Base-by-base conservation (phyloP, 2,329 filamentous ascomycete species). In the Penicillium capsulatum region DNA sequence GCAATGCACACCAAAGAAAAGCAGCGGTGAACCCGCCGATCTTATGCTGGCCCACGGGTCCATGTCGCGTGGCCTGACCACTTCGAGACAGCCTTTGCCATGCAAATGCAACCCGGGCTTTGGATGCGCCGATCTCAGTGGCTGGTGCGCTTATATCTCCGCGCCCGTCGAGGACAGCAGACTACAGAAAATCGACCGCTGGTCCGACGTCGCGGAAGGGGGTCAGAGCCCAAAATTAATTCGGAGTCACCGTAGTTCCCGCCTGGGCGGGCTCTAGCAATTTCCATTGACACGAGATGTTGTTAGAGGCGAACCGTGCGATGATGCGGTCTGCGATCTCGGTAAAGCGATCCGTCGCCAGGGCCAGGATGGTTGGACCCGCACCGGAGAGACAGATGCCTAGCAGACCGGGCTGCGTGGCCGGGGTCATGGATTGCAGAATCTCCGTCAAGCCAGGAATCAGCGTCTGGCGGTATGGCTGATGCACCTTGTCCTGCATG, bases 401-500 rank as follows among this genome's bases (percentile, higher is more conserved):
- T 38, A 96, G 76, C 38, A 98, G 79, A 4, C 92, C 92, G 2
- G 86, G 82, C 62, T 96, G 88, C 4, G 84, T 84, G 59, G 80
- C 78, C 17, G 91, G 92, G 8, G 86, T 95, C 73, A 97, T 90
- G 44, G 84, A 91, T 63, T 88, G 80, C 36, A 98, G 80, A 38
- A 98, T 91, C 61, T 95, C 85, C 11, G 86, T 84, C 41, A 98
- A 76, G 1, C 91, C 92, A 1, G 92, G 92, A 53, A 98, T 94
- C 47, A 98, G 78, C 2, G 79, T 84, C 68, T 92, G 84, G 38
- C 92, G 84, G 72, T 98, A 97, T 30, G 89, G 92, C 68, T 98
- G 92, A 70, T 98, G 92, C 45, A 98, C 81, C 69, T 90, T 94
- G 72, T 98, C 92, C 70, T 97, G 92, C 92, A 98, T 98, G 32